These are phyloP conservation scores for Myxozyma kluyveri DNA, from an alignment of 805 yeast genomes.

Conservation along the genomic window DNA sequence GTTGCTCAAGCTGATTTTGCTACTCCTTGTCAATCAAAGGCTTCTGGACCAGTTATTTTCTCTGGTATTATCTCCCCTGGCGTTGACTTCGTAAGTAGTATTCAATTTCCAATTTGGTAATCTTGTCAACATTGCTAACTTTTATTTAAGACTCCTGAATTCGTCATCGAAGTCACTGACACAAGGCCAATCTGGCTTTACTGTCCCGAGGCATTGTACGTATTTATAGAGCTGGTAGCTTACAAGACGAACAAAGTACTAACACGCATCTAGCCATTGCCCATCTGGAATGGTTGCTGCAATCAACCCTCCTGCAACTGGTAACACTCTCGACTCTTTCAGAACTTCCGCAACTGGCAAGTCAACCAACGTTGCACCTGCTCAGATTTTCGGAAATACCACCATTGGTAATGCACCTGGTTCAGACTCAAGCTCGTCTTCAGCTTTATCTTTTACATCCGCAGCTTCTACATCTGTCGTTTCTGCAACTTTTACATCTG, in stretches of 20 bases:
- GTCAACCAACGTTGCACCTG: conserved; percentile 20
- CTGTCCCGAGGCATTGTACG: conserved; percentile 30
- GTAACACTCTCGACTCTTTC: conserved; percentile 25
- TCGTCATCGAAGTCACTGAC: conserved; percentile 21
- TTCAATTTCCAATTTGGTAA: neutral
- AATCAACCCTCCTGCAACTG: conserved; percentile 26
- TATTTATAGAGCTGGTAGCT: neutral
- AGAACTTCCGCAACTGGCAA: conserved; percentile 14
- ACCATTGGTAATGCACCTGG: conserved; percentile 11
- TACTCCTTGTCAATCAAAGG: conserved; percentile 24
- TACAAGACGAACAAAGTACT: neutral
- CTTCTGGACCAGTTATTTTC: conserved; percentile 22
- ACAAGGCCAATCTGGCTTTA: conserved; percentile 33
- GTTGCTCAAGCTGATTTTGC: conserved; percentile 30
- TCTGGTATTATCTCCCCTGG: conserved; percentile 28
- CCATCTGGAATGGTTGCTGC: conserved; percentile 33
- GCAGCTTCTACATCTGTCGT: conserved; percentile 5
- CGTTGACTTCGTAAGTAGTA: neutral
- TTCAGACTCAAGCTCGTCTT: conserved; percentile 2
- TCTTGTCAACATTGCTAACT: neutral
- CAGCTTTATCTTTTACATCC: conserved; percentile 9
- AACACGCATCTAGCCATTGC: conserved; percentile 23
- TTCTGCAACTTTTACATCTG: conserved; percentile 7
- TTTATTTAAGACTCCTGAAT: conserved; percentile 13
- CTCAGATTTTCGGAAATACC: conserved; percentile 10